A percentile compares a stretch with the other conserved stretches of the same genome.
Conservation (phyloP, 2,329 filamentous ascomycete genomes). For the Camillea tinctor region DNA sequence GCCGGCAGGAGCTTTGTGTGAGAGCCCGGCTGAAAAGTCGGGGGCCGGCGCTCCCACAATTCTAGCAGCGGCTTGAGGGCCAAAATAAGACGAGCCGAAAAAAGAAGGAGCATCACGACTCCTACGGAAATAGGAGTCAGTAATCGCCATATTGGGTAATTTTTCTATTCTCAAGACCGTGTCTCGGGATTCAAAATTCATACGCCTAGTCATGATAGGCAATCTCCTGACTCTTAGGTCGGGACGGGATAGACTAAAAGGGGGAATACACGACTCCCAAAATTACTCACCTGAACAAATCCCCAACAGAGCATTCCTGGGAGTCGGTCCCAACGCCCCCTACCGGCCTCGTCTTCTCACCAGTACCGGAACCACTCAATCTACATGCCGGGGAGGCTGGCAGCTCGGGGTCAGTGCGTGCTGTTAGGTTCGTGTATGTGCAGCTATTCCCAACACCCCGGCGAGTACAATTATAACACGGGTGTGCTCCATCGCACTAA, state of each 20-base stretch:
- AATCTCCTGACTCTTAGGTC: too few relatives aligned
- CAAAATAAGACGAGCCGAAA: conserved; percentile 22
- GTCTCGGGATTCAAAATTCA: too few relatives aligned
- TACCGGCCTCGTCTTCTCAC: background rate
- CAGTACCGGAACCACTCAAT: background rate
- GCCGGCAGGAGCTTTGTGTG: conserved; percentile 8
- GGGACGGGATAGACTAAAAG: too few relatives aligned
- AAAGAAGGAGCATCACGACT: conserved; percentile 19
- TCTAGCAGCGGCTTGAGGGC: conserved; percentile 18
- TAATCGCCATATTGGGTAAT: too few relatives aligned
- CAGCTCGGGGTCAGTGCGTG: background rate
- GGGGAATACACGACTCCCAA: too few relatives aligned
- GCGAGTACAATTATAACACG: conserved; percentile 12
- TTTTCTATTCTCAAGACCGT: too few relatives aligned
- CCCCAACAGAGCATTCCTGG: conserved; percentile 10
- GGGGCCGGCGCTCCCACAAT: conserved; percentile 14
- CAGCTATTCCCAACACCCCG: conserved; percentile 3
- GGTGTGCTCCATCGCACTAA: conserved; percentile 10
- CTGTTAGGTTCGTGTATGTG: conserved; percentile 1
- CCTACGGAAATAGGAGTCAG: too few relatives aligned
- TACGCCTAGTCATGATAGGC: too few relatives aligned
- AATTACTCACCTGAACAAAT: too few relatives aligned
- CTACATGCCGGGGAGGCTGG: background rate
- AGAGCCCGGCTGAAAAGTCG: conserved; percentile 13
- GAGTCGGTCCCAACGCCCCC: background rate